Conservation (phyloP, 495 filamentous ascomycete species). For the Parathielavia appendiculata region DNA sequence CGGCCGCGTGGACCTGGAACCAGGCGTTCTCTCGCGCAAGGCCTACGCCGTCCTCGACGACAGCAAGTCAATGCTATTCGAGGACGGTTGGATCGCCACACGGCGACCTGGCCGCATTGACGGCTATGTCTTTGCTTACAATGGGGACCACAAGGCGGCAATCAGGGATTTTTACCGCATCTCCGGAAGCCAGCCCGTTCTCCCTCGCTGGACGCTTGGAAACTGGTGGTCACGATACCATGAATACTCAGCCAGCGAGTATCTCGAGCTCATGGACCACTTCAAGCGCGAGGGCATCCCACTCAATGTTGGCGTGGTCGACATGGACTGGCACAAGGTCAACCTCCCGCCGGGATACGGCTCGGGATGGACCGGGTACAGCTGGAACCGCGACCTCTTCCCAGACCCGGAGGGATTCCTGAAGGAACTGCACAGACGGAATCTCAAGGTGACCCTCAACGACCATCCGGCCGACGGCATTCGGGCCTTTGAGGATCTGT, state of each 20-base stretch:
- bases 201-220: slow-evolving; percentile 54
- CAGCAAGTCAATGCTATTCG: slow-evolving; percentile 54
- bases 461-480: slow-evolving; percentile 55
- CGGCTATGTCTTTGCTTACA: slow-evolving; percentile 55
- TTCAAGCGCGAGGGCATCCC: slow-evolving; percentile 48
- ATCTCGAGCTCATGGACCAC: slow-evolving; percentile 47
- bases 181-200: slow-evolving; percentile 50
- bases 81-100: slow-evolving; percentile 45
- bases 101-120: slow-evolving; percentile 44
- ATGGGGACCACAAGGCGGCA: slow-evolving; percentile 49
- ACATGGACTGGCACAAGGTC: slow-evolving; percentile 61
- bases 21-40: slow-evolving; percentile 44
- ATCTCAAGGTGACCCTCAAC: slow-evolving; percentile 48
- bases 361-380: slow-evolving; percentile 57
- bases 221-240: slow-evolving; percentile 63
- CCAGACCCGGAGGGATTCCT: slow-evolving; percentile 46
- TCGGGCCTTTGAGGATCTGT: slow-evolving; percentile 48
- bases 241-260: slow-evolving; percentile 47
- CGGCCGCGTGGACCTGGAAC: slow-evolving; percentile 44
- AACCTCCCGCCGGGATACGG: slow-evolving; percentile 30
- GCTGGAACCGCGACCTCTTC: slow-evolving; percentile 53
- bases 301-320: slow-evolving; percentile 50
- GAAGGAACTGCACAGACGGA: slow-evolving; percentile 39
- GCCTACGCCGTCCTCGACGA: slow-evolving; percentile 51
- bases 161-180: slow-evolving; percentile 52